A percentile compares a stretch with the other conserved stretches of the same genome.
Conservation (phyloP, 2,329 filamentous ascomycete species). For the Verticillium klebahnii region DNA sequence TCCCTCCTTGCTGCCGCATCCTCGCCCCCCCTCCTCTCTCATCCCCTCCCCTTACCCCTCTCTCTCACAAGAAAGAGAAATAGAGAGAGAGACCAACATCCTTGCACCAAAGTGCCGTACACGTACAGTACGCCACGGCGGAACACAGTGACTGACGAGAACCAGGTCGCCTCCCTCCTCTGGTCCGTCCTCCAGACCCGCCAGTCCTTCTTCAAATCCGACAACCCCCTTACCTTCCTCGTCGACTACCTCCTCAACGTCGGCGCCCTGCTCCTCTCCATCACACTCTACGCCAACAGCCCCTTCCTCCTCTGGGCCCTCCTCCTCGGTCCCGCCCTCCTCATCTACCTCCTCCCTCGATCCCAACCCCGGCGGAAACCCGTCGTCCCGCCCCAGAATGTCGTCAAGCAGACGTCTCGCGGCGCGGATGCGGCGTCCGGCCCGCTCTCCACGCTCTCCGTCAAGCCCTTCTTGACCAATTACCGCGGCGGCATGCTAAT, state of each 20-base stretch:
- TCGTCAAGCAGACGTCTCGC: conserved; percentile 12
- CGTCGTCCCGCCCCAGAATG: conserved; percentile 39
- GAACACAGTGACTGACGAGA: neutral
- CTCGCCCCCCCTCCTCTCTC: neutral
- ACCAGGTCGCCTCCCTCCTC: conserved; percentile 71
- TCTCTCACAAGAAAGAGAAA: neutral
- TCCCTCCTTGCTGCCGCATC: neutral
- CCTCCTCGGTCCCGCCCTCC: conserved; percentile 64
- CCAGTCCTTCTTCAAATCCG: conserved; percentile 76
- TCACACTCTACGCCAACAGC: conserved; percentile 74
- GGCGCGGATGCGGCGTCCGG: conserved; percentile 11
- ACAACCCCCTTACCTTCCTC: conserved; percentile 61
- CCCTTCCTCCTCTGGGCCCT: conserved; percentile 72
- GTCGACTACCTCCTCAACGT: conserved; percentile 89
- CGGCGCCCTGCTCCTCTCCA: conserved; percentile 74
- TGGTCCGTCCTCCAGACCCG: conserved; percentile 88
- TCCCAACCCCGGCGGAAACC: conserved; percentile 39
- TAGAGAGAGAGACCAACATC: neutral
- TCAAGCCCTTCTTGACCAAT: conserved; percentile 87
- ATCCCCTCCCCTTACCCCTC: neutral
- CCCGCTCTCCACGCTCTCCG: conserved; percentile 55
- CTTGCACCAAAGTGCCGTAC: neutral
- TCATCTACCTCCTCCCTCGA: conserved; percentile 53
- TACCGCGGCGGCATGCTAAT: conserved; percentile 92
- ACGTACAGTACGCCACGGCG: neutral